Conservation (phyloP, 2,329 filamentous ascomycete species). For the Septoria petroselini region DNA sequence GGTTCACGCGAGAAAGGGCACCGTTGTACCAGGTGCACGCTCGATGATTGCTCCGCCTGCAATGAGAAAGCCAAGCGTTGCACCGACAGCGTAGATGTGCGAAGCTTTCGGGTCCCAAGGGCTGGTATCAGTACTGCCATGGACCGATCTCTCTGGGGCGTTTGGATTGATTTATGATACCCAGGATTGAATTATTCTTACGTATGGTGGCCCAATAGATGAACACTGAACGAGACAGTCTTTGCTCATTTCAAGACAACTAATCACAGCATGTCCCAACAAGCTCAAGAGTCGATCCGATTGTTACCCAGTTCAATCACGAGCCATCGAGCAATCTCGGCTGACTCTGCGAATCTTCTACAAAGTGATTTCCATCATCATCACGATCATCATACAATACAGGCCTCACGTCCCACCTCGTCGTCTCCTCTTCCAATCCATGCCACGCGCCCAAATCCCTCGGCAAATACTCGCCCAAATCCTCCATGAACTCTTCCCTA, state of each 20-base stretch:
- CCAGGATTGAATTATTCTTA: too few species aligned
- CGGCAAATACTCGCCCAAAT: slow-evolving; percentile 83
- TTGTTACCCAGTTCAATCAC: too few species aligned
- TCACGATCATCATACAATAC: slow-evolving; percentile 14
- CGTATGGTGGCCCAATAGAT: too few species aligned
- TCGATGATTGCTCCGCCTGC: slow-evolving; percentile 29
- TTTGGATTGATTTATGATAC: too few species aligned
- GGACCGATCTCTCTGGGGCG: too few species aligned
- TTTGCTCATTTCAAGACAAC: too few species aligned
- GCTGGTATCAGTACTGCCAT: too few species aligned
- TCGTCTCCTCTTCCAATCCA: slow-evolving; percentile 26
- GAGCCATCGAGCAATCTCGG: slow-evolving; percentile 17
- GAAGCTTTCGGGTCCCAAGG: too few species aligned
- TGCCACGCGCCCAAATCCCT: slow-evolving; percentile 32
- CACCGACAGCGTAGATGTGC: background rate
- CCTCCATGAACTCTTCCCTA: slow-evolving; percentile 72
- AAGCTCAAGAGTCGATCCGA: too few species aligned
- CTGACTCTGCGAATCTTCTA: background rate
- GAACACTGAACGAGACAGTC: too few species aligned
- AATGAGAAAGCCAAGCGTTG: slow-evolving; percentile 28
- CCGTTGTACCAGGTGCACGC: slow-evolving; percentile 27
- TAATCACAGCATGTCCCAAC: too few species aligned
- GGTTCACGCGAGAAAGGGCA: slow-evolving; percentile 25
- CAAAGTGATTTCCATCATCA: background rate
- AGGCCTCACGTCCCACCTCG: slow-evolving; percentile 29